phyloP scores from a whole-genome alignment of 805 yeast genomes.

The Lipomyces chichibuensis region DNA sequence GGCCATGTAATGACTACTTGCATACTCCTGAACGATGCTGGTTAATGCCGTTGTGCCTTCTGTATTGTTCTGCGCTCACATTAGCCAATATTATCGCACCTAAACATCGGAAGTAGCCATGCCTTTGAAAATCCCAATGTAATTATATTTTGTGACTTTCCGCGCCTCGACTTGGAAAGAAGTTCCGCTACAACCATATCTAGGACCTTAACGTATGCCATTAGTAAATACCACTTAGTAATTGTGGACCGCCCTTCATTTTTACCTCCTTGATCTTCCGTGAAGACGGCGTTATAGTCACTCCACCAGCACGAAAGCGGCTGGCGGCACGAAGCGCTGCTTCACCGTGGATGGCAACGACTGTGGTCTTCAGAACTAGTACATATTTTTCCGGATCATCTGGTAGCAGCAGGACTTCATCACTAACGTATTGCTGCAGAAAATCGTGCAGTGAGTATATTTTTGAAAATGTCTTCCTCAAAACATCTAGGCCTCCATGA shows the following conservation, averaged over 20 bases:
- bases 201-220: not conserved
- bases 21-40: constrained; percentile 16
- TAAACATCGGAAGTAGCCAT: not conserved
- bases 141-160: constrained; percentile 2
- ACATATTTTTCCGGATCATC: constrained; percentile 4
- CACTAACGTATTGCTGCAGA: not conserved
- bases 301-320: not conserved
- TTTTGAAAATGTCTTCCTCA: not conserved
- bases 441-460: constrained; percentile 1
- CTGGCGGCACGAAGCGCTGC: not conserved
- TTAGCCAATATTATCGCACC: no score
- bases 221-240: not conserved
- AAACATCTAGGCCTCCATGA: not conserved
- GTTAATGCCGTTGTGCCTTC: constrained; percentile 23
- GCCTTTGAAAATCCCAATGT: constrained; percentile 20
- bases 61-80: not conserved
- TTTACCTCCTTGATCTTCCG: constrained; percentile 5
- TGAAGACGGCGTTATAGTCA: not conserved
- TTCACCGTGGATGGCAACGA: not conserved
- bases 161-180: not conserved
- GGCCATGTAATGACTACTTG: constrained; percentile 19
- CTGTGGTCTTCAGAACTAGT: not conserved
- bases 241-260: not conserved
- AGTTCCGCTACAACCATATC: not conserved
- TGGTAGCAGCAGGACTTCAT: not conserved